Percentiles rank a stretch among this genome's conserved stretches.
These are phyloP conservation scores for Ophiostoma perfectum DNA, from an alignment of 2,329 filamentous ascomycete genomes.

Conservation along the genomic window DNA sequence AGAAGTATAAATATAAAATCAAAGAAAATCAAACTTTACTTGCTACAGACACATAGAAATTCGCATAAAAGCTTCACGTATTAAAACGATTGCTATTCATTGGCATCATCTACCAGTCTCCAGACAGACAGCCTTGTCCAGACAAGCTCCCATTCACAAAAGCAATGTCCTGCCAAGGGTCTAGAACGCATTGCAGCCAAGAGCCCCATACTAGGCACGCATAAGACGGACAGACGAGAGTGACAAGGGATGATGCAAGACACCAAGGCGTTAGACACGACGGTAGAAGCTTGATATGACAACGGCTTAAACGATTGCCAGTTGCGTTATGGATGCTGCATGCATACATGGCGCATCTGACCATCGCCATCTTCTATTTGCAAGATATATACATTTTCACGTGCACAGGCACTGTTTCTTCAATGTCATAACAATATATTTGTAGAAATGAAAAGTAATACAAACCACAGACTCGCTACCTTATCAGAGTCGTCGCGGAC, in stretches of 20 bases:
- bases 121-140: too few relatives aligned
- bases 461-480: background rate
- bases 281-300: background rate
- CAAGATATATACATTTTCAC: too few relatives aligned
- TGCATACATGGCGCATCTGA: too few relatives aligned
- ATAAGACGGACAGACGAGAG: background rate
- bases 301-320: background rate
- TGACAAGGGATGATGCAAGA: background rate
- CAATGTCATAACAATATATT: background rate
- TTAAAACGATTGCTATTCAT: too few relatives aligned
- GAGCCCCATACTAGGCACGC: background rate
- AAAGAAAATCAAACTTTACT: too few relatives aligned
- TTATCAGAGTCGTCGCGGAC: background rate
- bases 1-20: too few relatives aligned
- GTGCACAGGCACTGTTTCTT: too few relatives aligned
- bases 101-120: too few relatives aligned
- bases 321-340: background rate
- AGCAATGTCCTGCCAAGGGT: background rate
- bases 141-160: too few relatives aligned
- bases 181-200: background rate
- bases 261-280: background rate
- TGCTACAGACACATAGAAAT: too few relatives aligned
- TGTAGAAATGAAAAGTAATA: background rate
- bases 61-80: too few relatives aligned
- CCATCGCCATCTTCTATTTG: too few relatives aligned